Percentiles rank a stretch among this genome's conserved stretches.
phyloP scores from a whole-genome alignment of 257 asterid genomes.

The Echium plantagineum region DNA sequence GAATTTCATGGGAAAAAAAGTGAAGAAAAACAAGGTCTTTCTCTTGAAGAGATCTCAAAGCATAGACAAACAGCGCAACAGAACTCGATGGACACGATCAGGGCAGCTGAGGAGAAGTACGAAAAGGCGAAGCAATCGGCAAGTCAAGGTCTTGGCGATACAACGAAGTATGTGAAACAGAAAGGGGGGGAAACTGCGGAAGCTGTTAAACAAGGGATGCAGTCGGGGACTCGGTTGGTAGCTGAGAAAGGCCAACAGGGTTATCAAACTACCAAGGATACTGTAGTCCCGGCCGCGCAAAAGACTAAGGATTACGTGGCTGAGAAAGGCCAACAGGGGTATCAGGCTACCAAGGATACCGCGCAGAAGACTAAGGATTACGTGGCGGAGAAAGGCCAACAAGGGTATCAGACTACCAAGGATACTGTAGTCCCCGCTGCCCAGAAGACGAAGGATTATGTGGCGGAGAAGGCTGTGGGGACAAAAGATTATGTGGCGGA shows the following conservation, averaged over 20 bases:
- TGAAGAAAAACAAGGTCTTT: conserved; percentile 10
- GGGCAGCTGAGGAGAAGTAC: conserved; percentile 37
- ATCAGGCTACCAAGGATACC: conserved; percentile 7
- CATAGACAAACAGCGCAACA: conserved; percentile 52
- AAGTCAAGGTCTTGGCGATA: conserved; percentile 5
- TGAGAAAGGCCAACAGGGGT: conserved; percentile 21
- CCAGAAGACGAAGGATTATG: conserved; percentile 18
- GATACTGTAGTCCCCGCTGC: conserved; percentile 9
- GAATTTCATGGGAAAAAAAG: background rate
- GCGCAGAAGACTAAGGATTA: conserved; percentile 21
- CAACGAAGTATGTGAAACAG: conserved; percentile 6
- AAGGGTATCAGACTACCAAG: conserved; percentile 11
- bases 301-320: conserved; percentile 22
- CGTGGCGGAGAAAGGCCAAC: conserved; percentile 19
- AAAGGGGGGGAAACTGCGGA: conserved; percentile 19
- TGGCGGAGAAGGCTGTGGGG: conserved; percentile 12
- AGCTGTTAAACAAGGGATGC: conserved; percentile 2
- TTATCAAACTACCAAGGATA: conserved; percentile 5
- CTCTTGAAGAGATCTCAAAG: conserved; percentile 44
- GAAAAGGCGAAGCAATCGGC: conserved; percentile 19
- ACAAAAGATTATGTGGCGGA: conserved; percentile 11
- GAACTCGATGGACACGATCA: conserved; percentile 39
- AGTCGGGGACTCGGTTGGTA: conserved; percentile 6
- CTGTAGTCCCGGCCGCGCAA: conserved; percentile 7
- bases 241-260: conserved; percentile 18